A percentile compares a stretch with the other conserved stretches of the same genome.
Conservation (phyloP, 352 stramenopile genomes). For the Globisporangium cystogenes region DNA sequence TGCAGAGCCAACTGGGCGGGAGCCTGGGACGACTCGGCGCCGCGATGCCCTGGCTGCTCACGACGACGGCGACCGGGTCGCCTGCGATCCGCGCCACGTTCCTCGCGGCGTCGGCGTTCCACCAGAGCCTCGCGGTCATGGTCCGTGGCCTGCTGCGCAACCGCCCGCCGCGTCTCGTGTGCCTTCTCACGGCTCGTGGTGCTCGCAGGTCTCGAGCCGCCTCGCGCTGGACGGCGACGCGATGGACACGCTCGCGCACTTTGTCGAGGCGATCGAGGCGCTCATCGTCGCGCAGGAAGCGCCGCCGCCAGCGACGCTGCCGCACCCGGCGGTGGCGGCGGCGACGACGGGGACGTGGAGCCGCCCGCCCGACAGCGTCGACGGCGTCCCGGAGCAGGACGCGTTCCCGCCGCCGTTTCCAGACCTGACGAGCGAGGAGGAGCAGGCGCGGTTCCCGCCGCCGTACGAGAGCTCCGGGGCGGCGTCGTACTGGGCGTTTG, state of each 20-base stretch:
- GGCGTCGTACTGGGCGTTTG: slow-evolving; percentile 17
- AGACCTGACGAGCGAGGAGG: slow-evolving; percentile 16
- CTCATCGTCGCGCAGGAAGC: slow-evolving; percentile 7
- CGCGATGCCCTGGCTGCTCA: slow-evolving; percentile 16
- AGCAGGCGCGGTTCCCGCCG: slow-evolving; percentile 20
- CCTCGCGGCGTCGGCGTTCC: slow-evolving; percentile 29
- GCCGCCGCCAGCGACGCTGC: no score
- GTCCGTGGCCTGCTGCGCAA: no score
- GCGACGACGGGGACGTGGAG: not conserved
- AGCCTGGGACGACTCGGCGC: slow-evolving; percentile 16
- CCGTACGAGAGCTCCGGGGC: slow-evolving; percentile 28
- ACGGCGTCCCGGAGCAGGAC: not conserved
- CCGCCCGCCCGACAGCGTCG: not conserved
- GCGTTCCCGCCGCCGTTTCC: slow-evolving; percentile 36
- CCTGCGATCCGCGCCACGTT: slow-evolving; percentile 31
- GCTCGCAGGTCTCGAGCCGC: slow-evolving; percentile 22
- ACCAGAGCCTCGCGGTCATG: slow-evolving; percentile 30
- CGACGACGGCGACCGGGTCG: not conserved
- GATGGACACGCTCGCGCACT: slow-evolving; percentile 22
- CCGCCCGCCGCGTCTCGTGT: no score
- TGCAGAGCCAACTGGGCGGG: slow-evolving; percentile 4
- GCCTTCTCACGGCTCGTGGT: not conserved
- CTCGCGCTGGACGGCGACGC: slow-evolving; percentile 22
- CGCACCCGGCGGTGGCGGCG: slow-evolving; percentile 4
- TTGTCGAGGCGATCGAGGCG: slow-evolving; percentile 26